Conservation (phyloP, 2,329 filamentous ascomycete genomes). For the Lasiodiplodia sp. region DNA sequence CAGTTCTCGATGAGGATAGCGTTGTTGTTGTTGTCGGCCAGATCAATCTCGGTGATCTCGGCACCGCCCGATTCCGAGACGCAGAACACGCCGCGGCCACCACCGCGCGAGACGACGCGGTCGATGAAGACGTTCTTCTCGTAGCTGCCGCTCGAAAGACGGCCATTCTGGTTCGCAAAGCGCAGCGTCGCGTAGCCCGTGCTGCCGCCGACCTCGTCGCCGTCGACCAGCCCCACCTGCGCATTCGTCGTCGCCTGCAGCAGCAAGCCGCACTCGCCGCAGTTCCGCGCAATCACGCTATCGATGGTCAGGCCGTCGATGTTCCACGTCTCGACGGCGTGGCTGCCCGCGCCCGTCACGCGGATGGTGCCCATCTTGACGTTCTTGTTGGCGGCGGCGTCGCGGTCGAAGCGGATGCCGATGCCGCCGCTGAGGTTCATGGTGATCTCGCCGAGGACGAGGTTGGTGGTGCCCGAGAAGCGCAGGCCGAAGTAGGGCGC, state of each 20-base stretch:
- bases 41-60: constrained; percentile 58
- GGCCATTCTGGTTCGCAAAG: constrained; percentile 65
- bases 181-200: constrained; percentile 65
- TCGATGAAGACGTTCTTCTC: constrained; percentile 62
- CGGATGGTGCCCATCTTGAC: constrained; percentile 62
- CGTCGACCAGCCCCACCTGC: constrained; percentile 62
- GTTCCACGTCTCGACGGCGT: constrained; percentile 68
- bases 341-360: constrained; percentile 62
- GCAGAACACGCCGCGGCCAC: constrained; percentile 65
- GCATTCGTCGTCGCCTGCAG: constrained; percentile 63
- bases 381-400: constrained; percentile 60
- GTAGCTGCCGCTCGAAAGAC: constrained; percentile 58
- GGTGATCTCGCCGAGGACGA: constrained; percentile 60
- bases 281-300: constrained; percentile 61
- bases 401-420: constrained; percentile 66
- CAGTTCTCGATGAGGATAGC: constrained; percentile 67
- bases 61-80: constrained; percentile 64
- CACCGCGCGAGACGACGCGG: constrained; percentile 62
- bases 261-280: constrained; percentile 65
- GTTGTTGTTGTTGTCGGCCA: constrained; percentile 63
- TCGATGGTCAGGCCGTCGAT: constrained; percentile 63
- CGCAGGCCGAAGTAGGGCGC: constrained; percentile 65
- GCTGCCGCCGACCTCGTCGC: constrained; percentile 61
- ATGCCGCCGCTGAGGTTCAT: constrained; percentile 64
- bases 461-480: constrained; percentile 60